Evolutionary conservation across 164 flowering plant species (phyloP).

Genomic region (Umbellularia californica): DNA sequence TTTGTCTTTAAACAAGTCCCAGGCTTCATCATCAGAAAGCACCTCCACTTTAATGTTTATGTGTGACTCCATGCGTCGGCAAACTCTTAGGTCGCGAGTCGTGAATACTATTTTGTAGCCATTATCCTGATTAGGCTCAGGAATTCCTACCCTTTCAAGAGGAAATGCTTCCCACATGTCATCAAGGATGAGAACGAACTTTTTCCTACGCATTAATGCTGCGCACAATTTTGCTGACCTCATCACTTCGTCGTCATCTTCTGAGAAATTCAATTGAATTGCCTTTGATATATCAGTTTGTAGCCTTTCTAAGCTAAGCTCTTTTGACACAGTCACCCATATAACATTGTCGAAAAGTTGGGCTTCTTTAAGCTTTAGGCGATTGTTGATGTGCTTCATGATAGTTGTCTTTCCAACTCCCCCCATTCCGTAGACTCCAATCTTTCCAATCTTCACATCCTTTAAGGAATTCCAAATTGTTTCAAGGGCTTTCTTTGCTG

Average conservation of each 20-base stretch:
- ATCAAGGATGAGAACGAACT: slow-evolving; percentile 3
- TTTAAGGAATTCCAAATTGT: too few relatives aligned
- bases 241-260: neutral
- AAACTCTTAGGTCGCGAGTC: slow-evolving; percentile 2
- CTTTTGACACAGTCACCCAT: neutral
- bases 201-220: slow-evolving; percentile 1
- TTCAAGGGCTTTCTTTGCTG: too few relatives aligned
- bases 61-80: neutral
- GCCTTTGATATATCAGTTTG: neutral
- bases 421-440: too few relatives aligned
- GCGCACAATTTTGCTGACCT: slow-evolving; percentile 1
- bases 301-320: neutral
- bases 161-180: neutral
- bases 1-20: slow-evolving; percentile 6
- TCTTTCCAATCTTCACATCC: too few relatives aligned
- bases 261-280: neutral
- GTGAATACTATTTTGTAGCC: slow-evolving; percentile 5
- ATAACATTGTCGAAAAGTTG: neutral
- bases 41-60: slow-evolving; percentile 5
- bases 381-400: too few relatives aligned
- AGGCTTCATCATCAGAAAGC: slow-evolving; percentile 10
- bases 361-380: too few relatives aligned
- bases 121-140: neutral
- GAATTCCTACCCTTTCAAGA: slow-evolving; percentile 7
- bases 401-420: too few relatives aligned